These are phyloP conservation scores for Melastoma malabathricum DNA, from an alignment of 345 rosid genomes.

Conservation along the genomic window DNA sequence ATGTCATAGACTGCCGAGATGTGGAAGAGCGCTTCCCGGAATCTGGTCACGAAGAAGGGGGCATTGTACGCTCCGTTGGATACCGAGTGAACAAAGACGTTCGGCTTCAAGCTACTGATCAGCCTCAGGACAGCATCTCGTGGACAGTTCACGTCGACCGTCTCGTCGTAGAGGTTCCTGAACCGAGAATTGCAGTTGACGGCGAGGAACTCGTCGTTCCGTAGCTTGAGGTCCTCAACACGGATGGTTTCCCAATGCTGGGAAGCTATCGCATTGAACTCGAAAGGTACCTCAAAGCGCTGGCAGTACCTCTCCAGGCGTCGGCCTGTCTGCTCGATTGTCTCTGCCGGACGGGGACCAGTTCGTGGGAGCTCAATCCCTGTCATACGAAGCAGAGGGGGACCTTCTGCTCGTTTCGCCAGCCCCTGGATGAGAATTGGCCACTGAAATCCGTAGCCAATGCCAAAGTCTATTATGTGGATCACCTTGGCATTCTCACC, in stretches of 20 bases:
- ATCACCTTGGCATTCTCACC: conserved; percentile 44
- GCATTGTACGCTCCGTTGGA: conserved; percentile 54
- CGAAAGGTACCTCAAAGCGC: conserved; percentile 62
- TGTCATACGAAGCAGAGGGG: conserved; percentile 58
- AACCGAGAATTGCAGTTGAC: conserved; percentile 38
- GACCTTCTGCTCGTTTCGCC: conserved; percentile 27
- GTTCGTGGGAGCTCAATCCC: conserved; percentile 74
- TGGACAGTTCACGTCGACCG: conserved; percentile 42
- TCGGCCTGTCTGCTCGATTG: conserved; percentile 58
- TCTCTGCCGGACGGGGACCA: conserved; percentile 60
- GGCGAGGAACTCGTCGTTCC: conserved; percentile 41
- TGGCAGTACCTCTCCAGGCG: conserved; percentile 54
- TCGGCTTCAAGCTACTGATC: conserved; percentile 43
- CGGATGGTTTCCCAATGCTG: conserved; percentile 61
- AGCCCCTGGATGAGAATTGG: conserved; percentile 61
- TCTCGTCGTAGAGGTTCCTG: conserved; percentile 46
- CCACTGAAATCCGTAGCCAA: conserved; percentile 81
- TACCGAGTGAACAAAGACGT: conserved; percentile 37
- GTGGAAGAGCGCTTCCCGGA: conserved; percentile 67
- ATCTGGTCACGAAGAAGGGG: conserved; percentile 66
- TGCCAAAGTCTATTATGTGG: conserved; percentile 81
- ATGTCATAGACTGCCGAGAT: conserved; percentile 56
- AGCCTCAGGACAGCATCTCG: conserved; percentile 42
- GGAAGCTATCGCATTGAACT: conserved; percentile 45
- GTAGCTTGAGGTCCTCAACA: conserved; percentile 50